Base-by-base conservation (phyloP, 371 early-diverging fungal species). In the Syncephalastrum racemosum region DNA sequence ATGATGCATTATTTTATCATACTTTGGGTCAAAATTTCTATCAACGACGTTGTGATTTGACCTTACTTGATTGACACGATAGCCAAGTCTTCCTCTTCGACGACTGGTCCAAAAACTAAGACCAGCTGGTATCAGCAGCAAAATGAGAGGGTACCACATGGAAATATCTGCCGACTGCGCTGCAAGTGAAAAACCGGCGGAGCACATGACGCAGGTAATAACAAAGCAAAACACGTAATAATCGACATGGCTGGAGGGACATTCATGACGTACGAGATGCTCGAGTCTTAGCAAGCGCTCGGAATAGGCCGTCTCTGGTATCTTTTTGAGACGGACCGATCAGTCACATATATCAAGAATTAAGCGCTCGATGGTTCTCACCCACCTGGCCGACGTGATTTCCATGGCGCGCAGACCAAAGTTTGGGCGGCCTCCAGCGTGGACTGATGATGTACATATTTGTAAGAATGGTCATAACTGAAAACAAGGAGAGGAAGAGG, bases 131-230 rank as follows among this genome's bases (percentile, higher is more conserved):
- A 75, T 58, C 18, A 75, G 43, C 1, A 75, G 51, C 6, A 75
- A 50, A 13, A 75, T 53, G n/a, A 75, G 59, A 20, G 75, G 75
- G 56, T 64, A 75, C 75, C 75, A 75, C 75, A 75, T 75, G 19
- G 75, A 75, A 12, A 75, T 70, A 57, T 62, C 54, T 3, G 70
- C 58, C 10, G 75, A 71, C 12, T 70, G 64, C 8, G 75, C 75
- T 40, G 69, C 59, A 40, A 75, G 61, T 2, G 75, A 71, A 49
- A 75, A 75, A 0, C 63, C 63, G 39, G 72, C 75, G 13, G 75
- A 75, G 44, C 70, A 71, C 23, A 67, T 53, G 10, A 75, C 62
- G 48, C 69, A 75, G 8, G 65, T 12, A 3, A 75, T 60, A 23
- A 70, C 66, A 20, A 75, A 20, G 2, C 67, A 44, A 49, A 70